Percentiles rank a stretch among this genome's conserved stretches.
Evolutionary conservation across 805 yeast genomes (phyloP).

Genomic region (Clavispora fructus): DNA sequence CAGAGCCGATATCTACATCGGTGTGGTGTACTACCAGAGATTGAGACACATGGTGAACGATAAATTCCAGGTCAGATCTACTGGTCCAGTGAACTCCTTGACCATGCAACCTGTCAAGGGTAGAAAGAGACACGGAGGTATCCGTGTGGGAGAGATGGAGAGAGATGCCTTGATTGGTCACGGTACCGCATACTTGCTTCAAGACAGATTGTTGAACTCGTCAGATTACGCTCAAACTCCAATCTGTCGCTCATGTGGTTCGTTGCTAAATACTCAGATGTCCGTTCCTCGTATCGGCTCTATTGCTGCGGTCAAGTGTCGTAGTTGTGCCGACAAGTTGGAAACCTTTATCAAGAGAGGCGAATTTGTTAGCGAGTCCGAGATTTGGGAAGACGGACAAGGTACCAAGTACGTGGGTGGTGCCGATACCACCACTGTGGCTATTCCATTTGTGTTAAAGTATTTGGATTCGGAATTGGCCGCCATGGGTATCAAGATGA

Average conservation of each 20-base stretch:
- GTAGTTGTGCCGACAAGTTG: conserved; percentile 79
- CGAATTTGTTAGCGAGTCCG: conserved; percentile 56
- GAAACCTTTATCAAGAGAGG: conserved; percentile 48
- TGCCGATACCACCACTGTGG: conserved; percentile 87
- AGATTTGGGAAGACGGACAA: conserved; percentile 96
- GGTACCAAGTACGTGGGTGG: conserved; percentile 93
- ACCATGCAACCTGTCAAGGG: conserved; percentile 99
- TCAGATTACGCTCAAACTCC: conserved; percentile 92
- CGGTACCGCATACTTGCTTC: conserved; percentile 91
- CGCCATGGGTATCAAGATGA: conserved; percentile 96
- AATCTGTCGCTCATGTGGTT: conserved; percentile 90
- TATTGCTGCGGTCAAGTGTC: conserved; percentile 72
- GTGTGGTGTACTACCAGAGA: conserved; percentile 96
- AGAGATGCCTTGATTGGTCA: conserved; percentile 98
- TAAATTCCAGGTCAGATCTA: conserved; percentile 97
- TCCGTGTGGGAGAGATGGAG: conserved; percentile 99
- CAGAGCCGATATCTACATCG: conserved; percentile 92
- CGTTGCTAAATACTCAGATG: conserved; percentile 80
- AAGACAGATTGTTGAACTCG: conserved; percentile 91
- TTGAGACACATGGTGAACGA: conserved; percentile 99
- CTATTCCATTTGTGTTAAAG: conserved; percentile 93
- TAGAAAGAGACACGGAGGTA: conserved; percentile 98
- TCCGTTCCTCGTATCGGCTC: conserved; percentile 90
- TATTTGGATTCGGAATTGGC: conserved; percentile 92
- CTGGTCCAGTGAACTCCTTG: conserved; percentile 94